Evolutionary conservation across 495 filamentous ascomycete genomes (phyloP), one percentile per base, ranked within the genome.

Genomic region (Lineolata rhizophorae): DNA sequence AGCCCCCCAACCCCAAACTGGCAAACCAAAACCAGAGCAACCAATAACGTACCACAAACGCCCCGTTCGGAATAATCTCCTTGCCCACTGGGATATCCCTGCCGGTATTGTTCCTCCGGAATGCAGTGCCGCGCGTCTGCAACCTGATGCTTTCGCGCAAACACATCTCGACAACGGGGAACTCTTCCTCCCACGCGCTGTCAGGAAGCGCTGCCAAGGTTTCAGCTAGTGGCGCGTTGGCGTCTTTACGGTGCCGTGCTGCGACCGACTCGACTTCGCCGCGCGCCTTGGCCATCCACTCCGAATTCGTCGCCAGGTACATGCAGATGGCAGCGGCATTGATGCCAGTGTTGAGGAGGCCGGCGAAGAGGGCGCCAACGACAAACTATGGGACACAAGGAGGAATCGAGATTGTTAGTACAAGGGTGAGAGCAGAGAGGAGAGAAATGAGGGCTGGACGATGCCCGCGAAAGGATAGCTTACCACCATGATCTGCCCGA

Each of bases 111-210:
- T 64, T 65, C 31, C 35, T 35, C 4, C 48, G 32, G 31, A 51
- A 51, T 8, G 39, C 32, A 10, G 40, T 31, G n/a, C 43, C 43
- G 8, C 37, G 40, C 36, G 35, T 45, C 49, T 26, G 49, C 32
- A 61, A 27, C 5, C 61, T 48, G 40, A 64, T 63, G 25, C 40
- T 50, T 36, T 64, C 60, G 16, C 46, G 39, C 19, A 59, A 41
- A 25, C 52, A 57, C 15, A 61, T 31, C 40, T 61, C 51, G 20
- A 60, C 41, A 12, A 52, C 20, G 2, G 55, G 58, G 35, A 64
- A 62, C n/a, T 55, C 47, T 21, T 31, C 27, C 39, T 64, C 59
- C 57, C 58, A 62, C 0, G 48, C 54, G 19, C 56, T 52, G 31
- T 61, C 26, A 1, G 52, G 42, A 4, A 65, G 38, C 8, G 38